phyloP scores from a whole-genome alignment of 805 yeast species.

The Alloascoidea africana region DNA sequence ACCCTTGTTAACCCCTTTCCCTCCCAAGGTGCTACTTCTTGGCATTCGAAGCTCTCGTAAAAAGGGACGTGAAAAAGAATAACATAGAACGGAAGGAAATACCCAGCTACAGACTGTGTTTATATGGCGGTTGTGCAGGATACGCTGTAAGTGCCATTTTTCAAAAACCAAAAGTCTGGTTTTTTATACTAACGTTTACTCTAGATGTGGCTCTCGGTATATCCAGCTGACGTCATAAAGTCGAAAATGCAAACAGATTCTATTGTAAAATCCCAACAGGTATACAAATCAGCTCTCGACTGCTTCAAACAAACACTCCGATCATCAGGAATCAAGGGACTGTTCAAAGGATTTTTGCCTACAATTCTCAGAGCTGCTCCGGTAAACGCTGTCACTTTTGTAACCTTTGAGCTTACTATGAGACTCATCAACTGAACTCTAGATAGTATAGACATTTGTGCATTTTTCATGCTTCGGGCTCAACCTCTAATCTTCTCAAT shows the following conservation, averaged over 20 bases:
- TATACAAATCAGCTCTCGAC: constrained; percentile 38
- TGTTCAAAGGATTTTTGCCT: constrained; percentile 85
- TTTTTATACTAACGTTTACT: no score
- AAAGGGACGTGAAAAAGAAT: constrained; percentile 37
- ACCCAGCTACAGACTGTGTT: constrained; percentile 77
- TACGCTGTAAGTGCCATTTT: constrained; percentile 27
- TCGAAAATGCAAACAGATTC: constrained; percentile 75
- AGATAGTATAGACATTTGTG: not conserved
- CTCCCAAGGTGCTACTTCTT: constrained; percentile 54
- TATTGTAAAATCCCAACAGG: constrained; percentile 40
- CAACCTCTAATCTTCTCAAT: constrained; percentile 56
- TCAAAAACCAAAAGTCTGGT: constrained; percentile 8
- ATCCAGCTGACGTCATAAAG: constrained; percentile 87
- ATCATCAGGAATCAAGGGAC: constrained; percentile 57
- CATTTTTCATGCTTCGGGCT: not conserved
- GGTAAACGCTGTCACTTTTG: constrained; percentile 93
- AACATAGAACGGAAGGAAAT: constrained; percentile 48
- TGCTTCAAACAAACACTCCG: constrained; percentile 40
- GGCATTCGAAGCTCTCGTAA: constrained; percentile 80
- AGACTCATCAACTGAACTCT: constrained; percentile 22
- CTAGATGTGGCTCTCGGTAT: constrained; percentile 65
- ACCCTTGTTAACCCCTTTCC: no score
- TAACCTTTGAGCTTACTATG: constrained; percentile 85
- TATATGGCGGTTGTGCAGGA: constrained; percentile 86
- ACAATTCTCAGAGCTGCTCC: constrained; percentile 95